These are phyloP conservation scores for Gautieria morchelliformis DNA, from an alignment of 768 basidiomycete genomes.

Conservation along the genomic window DNA sequence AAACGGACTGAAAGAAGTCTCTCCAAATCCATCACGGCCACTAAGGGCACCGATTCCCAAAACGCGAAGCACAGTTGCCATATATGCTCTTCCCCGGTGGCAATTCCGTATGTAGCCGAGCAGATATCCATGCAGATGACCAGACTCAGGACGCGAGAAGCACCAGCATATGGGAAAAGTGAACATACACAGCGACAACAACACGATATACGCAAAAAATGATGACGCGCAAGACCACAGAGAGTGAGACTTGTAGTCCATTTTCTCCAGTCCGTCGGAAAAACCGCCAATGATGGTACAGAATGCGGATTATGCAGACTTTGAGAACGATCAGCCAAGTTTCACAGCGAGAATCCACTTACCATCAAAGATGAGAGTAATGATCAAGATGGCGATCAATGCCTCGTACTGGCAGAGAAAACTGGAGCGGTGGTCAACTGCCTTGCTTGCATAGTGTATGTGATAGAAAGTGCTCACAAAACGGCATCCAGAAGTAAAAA, in stretches of 20 bases:
- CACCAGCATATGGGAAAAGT: not conserved
- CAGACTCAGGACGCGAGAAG: not conserved
- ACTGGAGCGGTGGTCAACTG: not conserved
- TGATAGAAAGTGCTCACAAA: not conserved
- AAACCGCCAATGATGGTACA: not conserved
- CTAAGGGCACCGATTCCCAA: too few species aligned
- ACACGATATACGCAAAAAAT: not conserved
- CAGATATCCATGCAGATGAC: not conserved
- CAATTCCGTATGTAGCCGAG: not conserved
- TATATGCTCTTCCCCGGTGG: too few species aligned
- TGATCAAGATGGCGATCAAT: not conserved
- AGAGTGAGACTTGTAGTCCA: not conserved
- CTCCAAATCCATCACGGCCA: too few species aligned
- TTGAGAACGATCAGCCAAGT: not conserved
- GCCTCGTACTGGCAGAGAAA: not conserved
- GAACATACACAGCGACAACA: conserved; percentile 4
- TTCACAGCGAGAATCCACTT: not conserved
- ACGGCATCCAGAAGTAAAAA: not conserved
- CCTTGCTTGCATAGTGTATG: too few species aligned
- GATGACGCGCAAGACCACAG: not conserved
- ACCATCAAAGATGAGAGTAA: not conserved
- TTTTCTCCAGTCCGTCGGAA: not conserved
- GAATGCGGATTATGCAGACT: not conserved
- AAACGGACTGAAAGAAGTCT: too few species aligned
- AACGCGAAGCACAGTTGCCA: too few species aligned